A percentile compares a stretch with the other conserved stretches of the same genome.
Conservation (phyloP, 306 rosid genomes). For the Dicorynia guianensis region DNA sequence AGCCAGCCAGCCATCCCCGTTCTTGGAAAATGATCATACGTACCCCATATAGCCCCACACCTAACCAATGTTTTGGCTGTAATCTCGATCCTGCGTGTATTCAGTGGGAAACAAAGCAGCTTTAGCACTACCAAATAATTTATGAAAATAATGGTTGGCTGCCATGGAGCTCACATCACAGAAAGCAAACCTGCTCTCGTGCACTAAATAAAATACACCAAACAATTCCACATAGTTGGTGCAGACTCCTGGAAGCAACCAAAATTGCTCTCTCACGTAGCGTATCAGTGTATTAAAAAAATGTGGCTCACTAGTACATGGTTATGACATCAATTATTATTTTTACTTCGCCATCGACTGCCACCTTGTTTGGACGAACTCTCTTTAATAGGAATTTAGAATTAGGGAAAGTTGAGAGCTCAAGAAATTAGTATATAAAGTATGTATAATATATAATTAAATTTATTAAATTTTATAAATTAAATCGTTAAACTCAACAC, state of each 20-base stretch:
- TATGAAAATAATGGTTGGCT: neutral
- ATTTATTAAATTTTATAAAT: no score
- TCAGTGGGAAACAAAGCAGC: neutral
- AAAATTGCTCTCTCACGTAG: constrained; percentile 7
- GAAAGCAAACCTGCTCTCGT: neutral
- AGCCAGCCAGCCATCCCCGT: neutral
- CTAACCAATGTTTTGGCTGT: neutral
- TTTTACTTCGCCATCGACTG: neutral
- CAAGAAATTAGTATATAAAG: no score
- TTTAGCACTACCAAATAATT: neutral
- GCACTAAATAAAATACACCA: neutral
- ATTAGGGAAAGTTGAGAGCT: no score
- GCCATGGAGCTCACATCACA: neutral
- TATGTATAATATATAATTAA: no score
- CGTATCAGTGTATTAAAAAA: neutral
- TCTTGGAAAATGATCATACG: neutral
- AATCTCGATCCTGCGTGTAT: neutral
- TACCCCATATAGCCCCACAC: neutral
- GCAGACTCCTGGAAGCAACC: no score
- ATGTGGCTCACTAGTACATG: neutral
- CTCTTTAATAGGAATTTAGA: no score
- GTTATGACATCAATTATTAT: neutral
- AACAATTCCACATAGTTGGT: constrained; percentile 13
- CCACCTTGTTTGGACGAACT: no score
- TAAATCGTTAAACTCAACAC: no score